Percentiles rank a stretch among this genome's conserved stretches.
These are phyloP conservation scores for Alternaria conjuncta DNA, from an alignment of 2,329 filamentous ascomycete species.

Conservation along the genomic window DNA sequence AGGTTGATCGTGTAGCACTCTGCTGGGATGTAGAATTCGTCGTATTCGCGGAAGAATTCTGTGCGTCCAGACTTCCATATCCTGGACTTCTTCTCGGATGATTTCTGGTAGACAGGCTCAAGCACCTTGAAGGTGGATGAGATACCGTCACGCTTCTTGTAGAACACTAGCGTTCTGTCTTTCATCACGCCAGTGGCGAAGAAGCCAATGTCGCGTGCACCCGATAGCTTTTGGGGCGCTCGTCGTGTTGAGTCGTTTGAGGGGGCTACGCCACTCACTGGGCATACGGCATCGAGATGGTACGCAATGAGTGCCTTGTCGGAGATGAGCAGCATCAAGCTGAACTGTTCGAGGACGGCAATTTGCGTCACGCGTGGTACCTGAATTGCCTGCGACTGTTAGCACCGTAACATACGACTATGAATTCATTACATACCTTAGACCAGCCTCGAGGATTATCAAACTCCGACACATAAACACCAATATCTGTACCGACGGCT, in stretches of 20 bases:
- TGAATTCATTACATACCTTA: conserved; percentile 65
- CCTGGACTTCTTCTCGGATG: conserved; percentile 80
- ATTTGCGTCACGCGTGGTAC: conserved; percentile 85
- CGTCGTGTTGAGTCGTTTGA: conserved; percentile 76
- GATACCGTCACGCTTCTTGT: conserved; percentile 92
- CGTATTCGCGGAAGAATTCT: conserved; percentile 96
- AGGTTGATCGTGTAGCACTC: conserved; percentile 96
- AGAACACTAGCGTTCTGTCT: conserved; percentile 91
- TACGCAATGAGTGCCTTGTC: conserved; percentile 93
- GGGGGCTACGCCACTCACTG: conserved; percentile 60
- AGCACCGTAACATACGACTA: conserved; percentile 17
- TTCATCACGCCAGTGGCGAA: conserved; percentile 98
- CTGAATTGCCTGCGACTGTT: conserved; percentile 70
- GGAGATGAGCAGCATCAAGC: conserved; percentile 86
- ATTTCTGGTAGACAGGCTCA: conserved; percentile 93
- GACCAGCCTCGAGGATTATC: conserved; percentile 90
- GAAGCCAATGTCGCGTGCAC: conserved; percentile 91
- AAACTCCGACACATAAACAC: conserved; percentile 87
- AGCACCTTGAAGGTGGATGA: conserved; percentile 96
- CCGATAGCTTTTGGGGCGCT: conserved; percentile 88
- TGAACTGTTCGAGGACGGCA: conserved; percentile 93
- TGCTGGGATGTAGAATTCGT: conserved; percentile 97
- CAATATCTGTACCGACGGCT: conserved; percentile 93
- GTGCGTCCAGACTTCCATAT: conserved; percentile 75
- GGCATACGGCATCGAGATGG: conserved; percentile 83